A percentile compares a stretch with the other conserved stretches of the same genome.
These are phyloP conservation scores for Thecaphora thlaspeos DNA, from an alignment of 1,284 basidiomycete species.

Conservation along the genomic window DNA sequence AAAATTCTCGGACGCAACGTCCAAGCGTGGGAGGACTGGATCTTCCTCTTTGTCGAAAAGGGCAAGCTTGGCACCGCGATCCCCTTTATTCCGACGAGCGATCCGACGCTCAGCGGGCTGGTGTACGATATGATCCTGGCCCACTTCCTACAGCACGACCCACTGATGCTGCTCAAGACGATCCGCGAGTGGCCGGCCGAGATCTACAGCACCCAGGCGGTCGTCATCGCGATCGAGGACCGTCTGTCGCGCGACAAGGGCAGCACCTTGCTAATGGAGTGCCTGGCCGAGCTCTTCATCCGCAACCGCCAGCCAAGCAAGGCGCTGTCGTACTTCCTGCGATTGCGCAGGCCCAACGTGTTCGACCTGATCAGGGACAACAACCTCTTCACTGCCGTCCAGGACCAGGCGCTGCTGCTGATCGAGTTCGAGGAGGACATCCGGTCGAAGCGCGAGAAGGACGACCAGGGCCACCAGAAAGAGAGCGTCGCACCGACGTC, in stretches of 20 bases:
- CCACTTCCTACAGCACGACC: constrained; percentile 78
- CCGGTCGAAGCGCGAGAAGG: constrained; percentile 59
- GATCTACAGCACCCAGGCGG: constrained; percentile 82
- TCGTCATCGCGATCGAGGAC: constrained; percentile 82
- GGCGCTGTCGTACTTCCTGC: constrained; percentile 84
- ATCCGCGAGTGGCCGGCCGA: constrained; percentile 85
- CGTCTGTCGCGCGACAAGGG: constrained; percentile 65
- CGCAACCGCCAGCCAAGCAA: constrained; percentile 87
- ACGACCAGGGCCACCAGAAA: constrained; percentile 1
- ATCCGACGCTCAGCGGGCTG: constrained; percentile 75
- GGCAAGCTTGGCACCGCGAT: constrained; percentile 81
- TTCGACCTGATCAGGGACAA: constrained; percentile 92
- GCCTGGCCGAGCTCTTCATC: constrained; percentile 85
- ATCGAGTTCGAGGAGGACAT: constrained; percentile 93
- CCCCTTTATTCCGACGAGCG: constrained; percentile 79
- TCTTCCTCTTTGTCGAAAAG: constrained; percentile 84
- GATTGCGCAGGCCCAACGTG: constrained; percentile 80
- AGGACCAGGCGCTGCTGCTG: constrained; percentile 85
- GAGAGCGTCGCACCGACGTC: constrained; percentile 9
- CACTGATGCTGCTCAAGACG: constrained; percentile 71
- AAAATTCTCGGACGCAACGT: constrained; percentile 79
- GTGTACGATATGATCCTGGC: constrained; percentile 95
- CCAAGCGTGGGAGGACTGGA: constrained; percentile 89
- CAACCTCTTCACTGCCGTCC: constrained; percentile 90
- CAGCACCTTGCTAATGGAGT: constrained; percentile 76